phyloP scores from a whole-genome alignment of 1,284 basidiomycete species.

The Pholiota adiposa region DNA sequence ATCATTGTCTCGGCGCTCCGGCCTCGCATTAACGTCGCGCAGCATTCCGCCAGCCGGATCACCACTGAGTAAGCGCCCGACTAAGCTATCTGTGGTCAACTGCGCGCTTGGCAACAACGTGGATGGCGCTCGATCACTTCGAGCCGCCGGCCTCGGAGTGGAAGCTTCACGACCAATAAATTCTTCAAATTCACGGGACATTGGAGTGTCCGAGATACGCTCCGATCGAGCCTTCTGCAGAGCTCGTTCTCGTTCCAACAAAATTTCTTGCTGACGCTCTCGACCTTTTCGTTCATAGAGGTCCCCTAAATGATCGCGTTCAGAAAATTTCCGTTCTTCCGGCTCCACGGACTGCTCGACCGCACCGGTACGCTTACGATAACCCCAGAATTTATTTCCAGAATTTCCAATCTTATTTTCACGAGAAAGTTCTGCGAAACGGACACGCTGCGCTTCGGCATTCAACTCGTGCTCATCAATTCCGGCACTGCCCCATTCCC shows the following conservation, averaged over 20 bases:
- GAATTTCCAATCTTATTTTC: background rate
- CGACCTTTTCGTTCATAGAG: background rate
- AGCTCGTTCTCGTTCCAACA: background rate
- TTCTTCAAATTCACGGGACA: slow-evolving; percentile 8
- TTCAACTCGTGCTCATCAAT: too few species aligned
- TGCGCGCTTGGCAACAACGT: slow-evolving; percentile 2
- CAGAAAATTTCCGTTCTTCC: background rate
- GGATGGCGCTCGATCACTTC: background rate
- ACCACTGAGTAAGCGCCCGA: background rate
- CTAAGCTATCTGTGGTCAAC: slow-evolving; percentile 4
- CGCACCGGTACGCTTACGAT: background rate
- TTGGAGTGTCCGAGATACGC: slow-evolving; percentile 6
- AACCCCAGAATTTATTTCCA: background rate
- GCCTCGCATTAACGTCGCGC: background rate
- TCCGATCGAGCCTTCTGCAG: background rate
- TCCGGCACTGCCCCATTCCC: too few species aligned
- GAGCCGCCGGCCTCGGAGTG: background rate
- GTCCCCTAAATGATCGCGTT: background rate
- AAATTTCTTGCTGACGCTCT: too few species aligned
- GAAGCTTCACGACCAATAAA: slow-evolving; percentile 1
- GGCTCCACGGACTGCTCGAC: background rate
- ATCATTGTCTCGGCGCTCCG: background rate
- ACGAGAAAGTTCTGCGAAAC: background rate
- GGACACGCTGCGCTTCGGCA: too few species aligned
- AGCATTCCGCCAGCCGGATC: background rate